A percentile compares a stretch with the other conserved stretches of the same genome.
These are phyloP conservation scores for Paraleonurus japonicus DNA, from an alignment of 257 asterid genomes.

Conservation along the genomic window DNA sequence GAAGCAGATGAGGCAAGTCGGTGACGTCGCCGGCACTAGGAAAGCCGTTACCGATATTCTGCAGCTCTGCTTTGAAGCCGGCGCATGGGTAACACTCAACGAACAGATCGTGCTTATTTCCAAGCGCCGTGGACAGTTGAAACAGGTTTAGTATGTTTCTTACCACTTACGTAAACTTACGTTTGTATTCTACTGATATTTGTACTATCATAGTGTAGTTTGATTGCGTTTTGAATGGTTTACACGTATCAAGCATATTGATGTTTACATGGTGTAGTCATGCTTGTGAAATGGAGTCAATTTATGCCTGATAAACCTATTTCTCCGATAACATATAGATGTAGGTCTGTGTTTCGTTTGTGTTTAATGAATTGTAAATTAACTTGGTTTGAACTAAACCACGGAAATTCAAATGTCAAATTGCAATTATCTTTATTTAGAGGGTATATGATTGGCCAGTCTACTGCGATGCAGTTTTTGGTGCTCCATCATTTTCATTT, in stretches of 20 bases:
- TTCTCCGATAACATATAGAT: neutral
- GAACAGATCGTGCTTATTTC: constrained; percentile 83
- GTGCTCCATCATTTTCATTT: neutral
- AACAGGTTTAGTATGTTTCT: constrained; percentile 51
- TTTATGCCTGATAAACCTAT: neutral
- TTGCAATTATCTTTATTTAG: neutral
- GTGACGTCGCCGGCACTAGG: constrained; percentile 80
- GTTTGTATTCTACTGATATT: neutral
- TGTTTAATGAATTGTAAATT: neutral
- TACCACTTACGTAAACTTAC: neutral
- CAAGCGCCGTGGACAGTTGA: constrained; percentile 95
- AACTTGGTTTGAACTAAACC: neutral
- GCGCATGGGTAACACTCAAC: constrained; percentile 74
- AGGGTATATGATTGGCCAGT: neutral
- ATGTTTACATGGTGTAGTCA: neutral
- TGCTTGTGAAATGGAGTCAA: neutral
- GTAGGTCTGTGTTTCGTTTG: neutral
- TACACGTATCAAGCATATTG: neutral
- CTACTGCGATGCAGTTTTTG: neutral
- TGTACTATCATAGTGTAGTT: neutral
- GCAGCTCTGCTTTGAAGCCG: constrained; percentile 87
- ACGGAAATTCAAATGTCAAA: neutral
- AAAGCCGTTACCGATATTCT: constrained; percentile 83
- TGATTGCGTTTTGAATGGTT: constrained; percentile 14
- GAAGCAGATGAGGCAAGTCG: constrained; percentile 90